Base-by-base conservation (phyloP, 116 monocot species). In the Trichopus zeylanicus region DNA sequence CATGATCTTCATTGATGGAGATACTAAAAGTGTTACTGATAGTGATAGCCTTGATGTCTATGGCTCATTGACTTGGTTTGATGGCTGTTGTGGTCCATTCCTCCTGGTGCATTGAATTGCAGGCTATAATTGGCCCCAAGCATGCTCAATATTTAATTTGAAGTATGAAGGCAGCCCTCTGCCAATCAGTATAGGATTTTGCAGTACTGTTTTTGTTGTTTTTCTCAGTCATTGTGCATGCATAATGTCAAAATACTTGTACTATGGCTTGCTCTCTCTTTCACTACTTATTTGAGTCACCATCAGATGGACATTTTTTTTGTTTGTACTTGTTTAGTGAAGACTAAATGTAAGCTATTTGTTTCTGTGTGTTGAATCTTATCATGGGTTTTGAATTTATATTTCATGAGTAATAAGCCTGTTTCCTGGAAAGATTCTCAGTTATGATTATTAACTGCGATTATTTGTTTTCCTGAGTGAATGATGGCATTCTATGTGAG, bases 121-220 rank as follows among this genome's bases (percentile, higher is more conserved):
- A 18, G 12, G 12, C 18, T 42, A 1, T 16, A n/a, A n/a, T 42
- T n/a, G 18, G n/a, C 42, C 3, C 42, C 3, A 3, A 13, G n/a
- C 8, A 16, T 42, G n/a, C 42, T 16, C 16, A 42, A 42, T 16
- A 12, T 13, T 42, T 42, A 4, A 42, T 42, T 3, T 42, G 7
- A 42, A 42, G 16, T 38, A 12, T 38, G 7, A 15, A 38, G 38
- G 38, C 38, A 12, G 38, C 15, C 38, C 38, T 37, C 12, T 60
- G 16, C 46, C 53, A 60, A 42, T 69, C 27, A 53, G 69, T 53
- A 60, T 69, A 31, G 8, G 24, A 32, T 51, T 60, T 61, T 25
- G 5, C 46, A 46, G 46, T 56, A 27, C 38, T 46, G 21, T 6
- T 24, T 57, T 57, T 57, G 57, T 35, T 57, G 21, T 0, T 37